Base-by-base conservation (phyloP, 495 filamentous ascomycete species). In the Neurospora discreta region DNA sequence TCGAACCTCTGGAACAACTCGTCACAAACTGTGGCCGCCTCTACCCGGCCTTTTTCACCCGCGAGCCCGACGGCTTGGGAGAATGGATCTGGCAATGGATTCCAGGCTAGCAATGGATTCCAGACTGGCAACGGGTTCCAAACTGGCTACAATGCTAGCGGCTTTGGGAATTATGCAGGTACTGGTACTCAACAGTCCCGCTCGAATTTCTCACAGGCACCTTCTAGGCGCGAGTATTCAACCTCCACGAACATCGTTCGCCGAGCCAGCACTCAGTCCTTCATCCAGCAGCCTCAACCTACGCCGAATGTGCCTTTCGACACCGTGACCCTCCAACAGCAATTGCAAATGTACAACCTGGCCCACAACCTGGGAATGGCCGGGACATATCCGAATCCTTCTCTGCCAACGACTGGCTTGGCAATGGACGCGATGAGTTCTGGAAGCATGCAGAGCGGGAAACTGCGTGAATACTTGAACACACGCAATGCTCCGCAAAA, bases 391-490 rank as follows among this genome's bases (percentile, higher is more conserved):
- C 7, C 52, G 26, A 33, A 65, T 65, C 6, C 52, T 65, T 33
- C 52, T 33, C 9, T 65, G 52, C 52, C 23, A 15, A 30, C 26
- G 26, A 16, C 23, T 65, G 52, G 52, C 52, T 30, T 36, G 52
- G 52, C 13, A 15, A 65, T 65, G 52, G 26, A 7, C 18, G 23
- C 26, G 26, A 65, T 65, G 52, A 18, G 26, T 30, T 65, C 30
- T 4, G 86, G 92, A 69, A 97, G 94, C 78, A 78, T 84, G 30
- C 82, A 94, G 3, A 83, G 98, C 3, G 89, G 93, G 68, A 92
- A 97, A 26, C 97, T 97, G 80, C 88, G 90, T 13, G 84, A 86
- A 6, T 91, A 90, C 75, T 86, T 84, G 69, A 97, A 93, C 77
- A 89, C 89, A 0, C 93, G 86, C 79, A 95, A 90, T 36, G 52